These are phyloP conservation scores for Nitzschia sp. DNA, from an alignment of 108 stramenopile genomes.

Conservation along the genomic window DNA sequence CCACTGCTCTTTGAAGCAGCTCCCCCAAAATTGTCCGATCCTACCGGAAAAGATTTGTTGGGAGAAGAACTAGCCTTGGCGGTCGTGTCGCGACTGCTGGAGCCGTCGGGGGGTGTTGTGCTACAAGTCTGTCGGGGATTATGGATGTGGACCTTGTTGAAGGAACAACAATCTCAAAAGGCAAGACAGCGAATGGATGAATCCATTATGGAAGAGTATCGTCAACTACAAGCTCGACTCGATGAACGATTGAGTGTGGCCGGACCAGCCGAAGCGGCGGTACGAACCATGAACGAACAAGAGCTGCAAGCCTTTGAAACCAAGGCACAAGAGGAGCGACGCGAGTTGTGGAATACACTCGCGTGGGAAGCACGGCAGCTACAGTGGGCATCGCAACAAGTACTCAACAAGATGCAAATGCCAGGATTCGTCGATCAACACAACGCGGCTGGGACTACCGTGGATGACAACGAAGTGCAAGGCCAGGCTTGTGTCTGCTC, in stretches of 20 bases:
- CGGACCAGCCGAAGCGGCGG: slow-evolving; percentile 60
- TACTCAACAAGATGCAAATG: slow-evolving; percentile 63
- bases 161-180: slow-evolving; percentile 59
- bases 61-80: slow-evolving; percentile 67
- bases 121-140: slow-evolving; percentile 71
- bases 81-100: slow-evolving; percentile 52
- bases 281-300: slow-evolving; percentile 65
- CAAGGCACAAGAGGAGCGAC: slow-evolving; percentile 57
- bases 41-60: slow-evolving; percentile 79
- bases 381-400: slow-evolving; percentile 65
- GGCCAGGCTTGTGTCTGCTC: slow-evolving; percentile 75
- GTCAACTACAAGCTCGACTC: slow-evolving; percentile 46
- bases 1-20: slow-evolving; percentile 70
- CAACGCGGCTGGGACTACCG: slow-evolving; percentile 54
- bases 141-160: slow-evolving; percentile 79
- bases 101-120: slow-evolving; percentile 50
- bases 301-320: slow-evolving; percentile 59
- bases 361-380: slow-evolving; percentile 85
- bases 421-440: slow-evolving; percentile 52
- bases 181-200: slow-evolving; percentile 50
- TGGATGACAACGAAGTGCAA: slow-evolving; percentile 55
- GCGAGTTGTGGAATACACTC: slow-evolving; percentile 40
- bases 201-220: slow-evolving; percentile 35
- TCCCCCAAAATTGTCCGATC: slow-evolving; percentile 82
- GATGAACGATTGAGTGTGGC: slow-evolving; percentile 73